These are phyloP conservation scores for Leccinum longicurvipes DNA, from an alignment of 768 basidiomycete species.

Conservation along the genomic window DNA sequence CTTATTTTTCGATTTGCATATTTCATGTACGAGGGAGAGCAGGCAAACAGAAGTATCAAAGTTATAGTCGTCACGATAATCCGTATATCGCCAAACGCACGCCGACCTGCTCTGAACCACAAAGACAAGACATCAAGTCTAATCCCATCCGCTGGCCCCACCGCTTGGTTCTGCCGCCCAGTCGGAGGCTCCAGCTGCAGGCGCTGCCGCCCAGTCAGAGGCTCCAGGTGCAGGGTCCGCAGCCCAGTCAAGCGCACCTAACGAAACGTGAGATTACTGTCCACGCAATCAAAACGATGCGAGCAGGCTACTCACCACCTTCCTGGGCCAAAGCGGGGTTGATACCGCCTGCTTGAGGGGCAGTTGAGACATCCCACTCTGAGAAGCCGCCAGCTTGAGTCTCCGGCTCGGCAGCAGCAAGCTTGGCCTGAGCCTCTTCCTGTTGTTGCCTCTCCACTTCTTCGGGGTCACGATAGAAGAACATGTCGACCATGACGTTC, in stretches of 20 bases:
- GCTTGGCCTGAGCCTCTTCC: constrained; percentile 87
- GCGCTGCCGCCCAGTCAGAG: constrained; percentile 88
- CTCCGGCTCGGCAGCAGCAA: constrained; percentile 54
- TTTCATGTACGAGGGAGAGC: constrained; percentile 13
- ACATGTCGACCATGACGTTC: constrained; percentile 99
- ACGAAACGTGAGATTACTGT: constrained; percentile 1
- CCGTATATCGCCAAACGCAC: constrained; percentile 9
- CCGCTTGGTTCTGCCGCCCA: constrained; percentile 35
- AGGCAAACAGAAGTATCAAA: constrained; percentile 16
- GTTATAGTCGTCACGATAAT: constrained; percentile 20
- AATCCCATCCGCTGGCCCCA: constrained; percentile 32
- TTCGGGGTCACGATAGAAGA: constrained; percentile 99
- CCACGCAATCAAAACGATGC: background rate
- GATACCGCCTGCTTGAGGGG: constrained; percentile 65
- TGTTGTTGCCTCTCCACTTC: constrained; percentile 98
- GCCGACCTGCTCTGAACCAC: constrained; percentile 3
- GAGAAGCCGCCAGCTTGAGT: constrained; percentile 46
- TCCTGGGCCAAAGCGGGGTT: constrained; percentile 73
- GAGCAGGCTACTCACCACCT: constrained; percentile 37
- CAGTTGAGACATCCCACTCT: constrained; percentile 77
- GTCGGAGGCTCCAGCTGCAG: constrained; percentile 31
- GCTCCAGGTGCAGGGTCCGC: constrained; percentile 57
- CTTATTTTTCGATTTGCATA: constrained; percentile 19
- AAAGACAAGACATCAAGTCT: background rate
- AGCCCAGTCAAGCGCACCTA: constrained; percentile 81